A percentile compares a stretch with the other conserved stretches of the same genome.
Evolutionary conservation across 1,284 basidiomycete genomes (phyloP).

Genomic region (Ceratobasidium sp.): DNA sequence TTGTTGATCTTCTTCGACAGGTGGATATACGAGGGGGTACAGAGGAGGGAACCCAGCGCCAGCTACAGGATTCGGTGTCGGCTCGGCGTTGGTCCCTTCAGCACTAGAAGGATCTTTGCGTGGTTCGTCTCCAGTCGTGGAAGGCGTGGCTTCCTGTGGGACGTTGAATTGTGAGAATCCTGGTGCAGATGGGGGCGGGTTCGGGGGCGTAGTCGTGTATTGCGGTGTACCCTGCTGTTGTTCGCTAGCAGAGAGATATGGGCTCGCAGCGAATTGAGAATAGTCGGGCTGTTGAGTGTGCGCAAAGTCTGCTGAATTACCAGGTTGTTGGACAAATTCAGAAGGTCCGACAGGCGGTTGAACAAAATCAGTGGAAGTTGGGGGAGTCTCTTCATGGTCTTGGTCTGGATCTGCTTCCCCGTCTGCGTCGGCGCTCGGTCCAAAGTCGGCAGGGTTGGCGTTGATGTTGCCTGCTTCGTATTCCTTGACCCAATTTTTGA

Average conservation of each 20-base stretch:
- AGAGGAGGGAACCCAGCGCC: conserved; percentile 14
- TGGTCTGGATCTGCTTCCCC: conserved; percentile 29
- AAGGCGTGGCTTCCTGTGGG: background rate
- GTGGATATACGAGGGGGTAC: conserved; percentile 18
- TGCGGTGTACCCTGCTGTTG: background rate
- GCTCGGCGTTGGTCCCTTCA: background rate
- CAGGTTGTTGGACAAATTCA: background rate
- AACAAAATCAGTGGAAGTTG: background rate
- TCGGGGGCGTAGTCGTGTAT: background rate
- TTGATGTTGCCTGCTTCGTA: conserved; percentile 28
- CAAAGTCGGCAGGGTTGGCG: conserved; percentile 18
- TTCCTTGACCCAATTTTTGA: conserved; percentile 34
- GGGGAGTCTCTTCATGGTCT: background rate
- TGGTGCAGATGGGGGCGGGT: background rate
- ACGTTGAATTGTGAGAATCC: conserved; percentile 1
- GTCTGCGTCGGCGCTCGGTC: conserved; percentile 9
- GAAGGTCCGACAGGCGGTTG: background rate
- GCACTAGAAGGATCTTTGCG: background rate
- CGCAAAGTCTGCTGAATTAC: background rate
- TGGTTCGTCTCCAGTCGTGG: background rate
- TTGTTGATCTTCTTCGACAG: background rate
- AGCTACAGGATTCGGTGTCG: background rate
- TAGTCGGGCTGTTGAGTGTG: background rate
- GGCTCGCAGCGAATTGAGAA: background rate
- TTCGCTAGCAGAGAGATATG: background rate